A percentile compares a stretch with the other conserved stretches of the same genome.
Conservation (phyloP, 1,284 basidiomycete genomes). For the Cryptococcus sp. region DNA sequence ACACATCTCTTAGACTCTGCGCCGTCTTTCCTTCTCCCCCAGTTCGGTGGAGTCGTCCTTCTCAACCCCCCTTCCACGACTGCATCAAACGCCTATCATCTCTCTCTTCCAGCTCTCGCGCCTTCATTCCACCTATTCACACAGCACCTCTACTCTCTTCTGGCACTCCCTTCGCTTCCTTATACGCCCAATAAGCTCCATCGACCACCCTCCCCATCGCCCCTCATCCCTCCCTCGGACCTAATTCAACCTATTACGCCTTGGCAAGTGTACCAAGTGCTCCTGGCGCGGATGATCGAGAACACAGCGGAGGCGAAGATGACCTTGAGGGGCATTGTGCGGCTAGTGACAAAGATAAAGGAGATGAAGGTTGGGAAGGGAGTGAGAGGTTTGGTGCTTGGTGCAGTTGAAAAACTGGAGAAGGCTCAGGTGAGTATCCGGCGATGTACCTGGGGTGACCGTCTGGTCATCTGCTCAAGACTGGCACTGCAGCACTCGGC, state of each 20-base stretch:
- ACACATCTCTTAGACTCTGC: conserved; percentile 23
- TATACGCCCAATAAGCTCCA: conserved; percentile 26
- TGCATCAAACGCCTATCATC: conserved; percentile 17
- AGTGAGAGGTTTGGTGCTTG: conserved; percentile 68
- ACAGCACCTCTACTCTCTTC: conserved; percentile 67
- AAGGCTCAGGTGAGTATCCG: conserved; percentile 54
- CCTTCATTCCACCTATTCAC: conserved; percentile 68
- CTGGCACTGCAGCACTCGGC: not conserved
- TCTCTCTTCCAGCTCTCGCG: conserved; percentile 51
- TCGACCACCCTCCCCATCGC: conserved; percentile 19
- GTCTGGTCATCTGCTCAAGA: not conserved
- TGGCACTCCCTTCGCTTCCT: conserved; percentile 71
- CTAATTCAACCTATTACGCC: conserved; percentile 23
- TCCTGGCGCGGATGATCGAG: conserved; percentile 67
- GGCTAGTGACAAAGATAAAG: conserved; percentile 74
- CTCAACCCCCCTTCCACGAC: conserved; percentile 59
- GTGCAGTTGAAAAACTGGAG: conserved; percentile 66
- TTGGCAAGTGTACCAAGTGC: conserved; percentile 76
- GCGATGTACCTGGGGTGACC: conserved; percentile 51
- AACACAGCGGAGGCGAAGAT: conserved; percentile 67
- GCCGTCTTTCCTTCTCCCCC: conserved; percentile 75
- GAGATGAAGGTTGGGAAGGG: conserved; percentile 82
- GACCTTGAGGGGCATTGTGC: conserved; percentile 73
- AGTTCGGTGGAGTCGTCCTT: conserved; percentile 89
- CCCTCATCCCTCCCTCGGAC: conserved; percentile 11